Percentiles rank a stretch among this genome's conserved stretches.
phyloP scores from a whole-genome alignment of 2,329 filamentous ascomycete species.

The Fusarium poae region DNA sequence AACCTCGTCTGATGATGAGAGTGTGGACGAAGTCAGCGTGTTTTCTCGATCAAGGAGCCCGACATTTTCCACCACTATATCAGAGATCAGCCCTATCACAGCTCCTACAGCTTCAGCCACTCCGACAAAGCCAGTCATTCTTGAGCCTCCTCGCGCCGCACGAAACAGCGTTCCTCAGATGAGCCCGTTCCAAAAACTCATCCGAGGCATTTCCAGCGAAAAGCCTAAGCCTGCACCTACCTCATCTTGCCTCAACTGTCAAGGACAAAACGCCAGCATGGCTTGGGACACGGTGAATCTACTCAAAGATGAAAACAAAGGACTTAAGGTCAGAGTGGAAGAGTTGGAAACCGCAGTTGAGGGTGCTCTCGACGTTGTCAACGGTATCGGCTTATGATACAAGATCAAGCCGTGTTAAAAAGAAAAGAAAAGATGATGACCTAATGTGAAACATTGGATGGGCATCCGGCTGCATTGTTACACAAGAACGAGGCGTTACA shows the following conservation, averaged over 20 bases:
- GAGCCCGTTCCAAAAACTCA: conserved; percentile 58
- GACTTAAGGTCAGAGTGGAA: conserved; percentile 70
- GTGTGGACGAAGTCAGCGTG: conserved; percentile 65
- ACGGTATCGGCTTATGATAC: conserved; percentile 62
- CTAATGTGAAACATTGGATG: conserved; percentile 25
- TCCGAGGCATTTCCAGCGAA: conserved; percentile 59
- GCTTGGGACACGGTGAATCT: conserved; percentile 75
- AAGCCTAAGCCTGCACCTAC: conserved; percentile 40
- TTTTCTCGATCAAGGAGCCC: conserved; percentile 73
- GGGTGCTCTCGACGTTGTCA: conserved; percentile 70
- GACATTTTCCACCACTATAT: conserved; percentile 59
- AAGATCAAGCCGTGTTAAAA: conserved; percentile 1
- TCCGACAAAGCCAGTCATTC: conserved; percentile 44
- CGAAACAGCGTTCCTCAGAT: conserved; percentile 49
- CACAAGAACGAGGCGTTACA: conserved; percentile 23
- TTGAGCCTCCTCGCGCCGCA: conserved; percentile 51
- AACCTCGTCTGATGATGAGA: conserved; percentile 66
- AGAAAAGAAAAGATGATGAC: not conserved
- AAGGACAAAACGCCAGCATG: conserved; percentile 68
- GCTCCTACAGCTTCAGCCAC: conserved; percentile 34
- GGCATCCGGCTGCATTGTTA: conserved; percentile 27
- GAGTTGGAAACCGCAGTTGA: conserved; percentile 72
- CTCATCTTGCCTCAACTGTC: conserved; percentile 66
- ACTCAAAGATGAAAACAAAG: conserved; percentile 72
- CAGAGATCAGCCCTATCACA: conserved; percentile 48